Evolutionary conservation across 192 early-diverging fungal genomes (phyloP), one percentile per base, ranked within the genome.

Genomic region (Podila clonocystis): DNA sequence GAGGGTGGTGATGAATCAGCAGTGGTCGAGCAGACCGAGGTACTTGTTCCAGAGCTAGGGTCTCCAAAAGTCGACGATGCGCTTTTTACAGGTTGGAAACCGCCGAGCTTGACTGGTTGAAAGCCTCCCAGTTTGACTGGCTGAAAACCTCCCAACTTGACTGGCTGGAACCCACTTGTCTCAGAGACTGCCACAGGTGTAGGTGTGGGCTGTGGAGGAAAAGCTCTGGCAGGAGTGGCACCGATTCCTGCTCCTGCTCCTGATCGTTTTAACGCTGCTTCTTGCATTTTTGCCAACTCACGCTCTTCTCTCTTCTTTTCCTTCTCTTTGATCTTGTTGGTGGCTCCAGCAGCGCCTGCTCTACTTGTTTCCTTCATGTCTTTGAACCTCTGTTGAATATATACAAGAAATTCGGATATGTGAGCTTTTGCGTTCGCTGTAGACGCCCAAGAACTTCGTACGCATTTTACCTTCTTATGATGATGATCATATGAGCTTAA

Each of bases 401-500:
- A 49, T 52, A 63, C 19, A 19, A 33, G 50, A 28, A 26, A 29
- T 6, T 30, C 1, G 8, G 41, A 17, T 17, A 34, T 22, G 17
- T 17, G 11, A n/a, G n/a, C n/a, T n/a, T n/a, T n/a, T n/a, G n/a
- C n/a, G n/a, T n/a, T n/a, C n/a, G n/a, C n/a, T n/a, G n/a, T n/a
- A n/a, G n/a, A n/a, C n/a, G n/a, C n/a, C n/a, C n/a, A n/a, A n/a
- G n/a, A n/a, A n/a, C n/a, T n/a, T n/a, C n/a, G n/a, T n/a, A n/a
- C 15, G 6, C 57, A 20, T 11, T 26, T 71, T 73, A 91, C 90
- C 87, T 93, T 91, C 38, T 87, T 83, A 79, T 95, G 94, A 70
- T 94, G 86, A 72, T 95, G 94, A 73, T 95, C 94, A 62, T 95
- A 95, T 33, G 86, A 89, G 45, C 88, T 89, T 28, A 95, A 67